phyloP scores from a whole-genome alignment of 768 basidiomycete species.

The Serendipita sp. region DNA sequence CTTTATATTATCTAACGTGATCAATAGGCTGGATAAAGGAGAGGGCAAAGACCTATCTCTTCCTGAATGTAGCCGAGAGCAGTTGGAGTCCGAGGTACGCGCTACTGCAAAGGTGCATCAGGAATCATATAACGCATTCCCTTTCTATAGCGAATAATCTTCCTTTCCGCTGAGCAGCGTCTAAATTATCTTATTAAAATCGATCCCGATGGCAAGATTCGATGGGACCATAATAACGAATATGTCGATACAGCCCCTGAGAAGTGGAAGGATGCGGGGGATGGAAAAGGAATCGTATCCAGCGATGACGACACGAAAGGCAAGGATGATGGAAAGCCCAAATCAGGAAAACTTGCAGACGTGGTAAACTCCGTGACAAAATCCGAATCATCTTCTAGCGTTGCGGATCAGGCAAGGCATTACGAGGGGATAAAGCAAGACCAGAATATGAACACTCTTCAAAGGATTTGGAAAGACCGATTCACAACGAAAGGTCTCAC shows the following conservation, averaged over 20 bases:
- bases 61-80: slow-evolving; percentile 41
- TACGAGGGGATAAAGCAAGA: slow-evolving; percentile 12
- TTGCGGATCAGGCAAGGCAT: slow-evolving; percentile 13
- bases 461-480: slow-evolving; percentile 26
- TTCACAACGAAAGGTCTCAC: slow-evolving; percentile 37
- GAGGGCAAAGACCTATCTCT: slow-evolving; percentile 39
- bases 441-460: slow-evolving; percentile 17
- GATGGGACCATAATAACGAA: slow-evolving; percentile 42
- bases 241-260: slow-evolving; percentile 45
- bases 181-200: slow-evolving; percentile 50
- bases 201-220: slow-evolving; percentile 33
- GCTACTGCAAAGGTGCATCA: neutral
- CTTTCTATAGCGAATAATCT: slow-evolving; percentile 28
- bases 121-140: slow-evolving; percentile 2
- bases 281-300: slow-evolving; percentile 35
- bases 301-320: slow-evolving; percentile 15
- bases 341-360: slow-evolving; percentile 4
- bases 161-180: slow-evolving; percentile 42
- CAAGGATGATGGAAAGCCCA: slow-evolving; percentile 17
- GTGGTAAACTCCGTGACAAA: neutral
- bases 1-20: neutral
- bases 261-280: slow-evolving; percentile 45
- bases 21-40: slow-evolving; percentile 43
- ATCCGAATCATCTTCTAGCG: slow-evolving; percentile 13
- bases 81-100: slow-evolving; percentile 41